These are phyloP conservation scores for Gonapodya sp. DNA, from an alignment of 192 early-diverging fungal genomes.

Conservation along the genomic window DNA sequence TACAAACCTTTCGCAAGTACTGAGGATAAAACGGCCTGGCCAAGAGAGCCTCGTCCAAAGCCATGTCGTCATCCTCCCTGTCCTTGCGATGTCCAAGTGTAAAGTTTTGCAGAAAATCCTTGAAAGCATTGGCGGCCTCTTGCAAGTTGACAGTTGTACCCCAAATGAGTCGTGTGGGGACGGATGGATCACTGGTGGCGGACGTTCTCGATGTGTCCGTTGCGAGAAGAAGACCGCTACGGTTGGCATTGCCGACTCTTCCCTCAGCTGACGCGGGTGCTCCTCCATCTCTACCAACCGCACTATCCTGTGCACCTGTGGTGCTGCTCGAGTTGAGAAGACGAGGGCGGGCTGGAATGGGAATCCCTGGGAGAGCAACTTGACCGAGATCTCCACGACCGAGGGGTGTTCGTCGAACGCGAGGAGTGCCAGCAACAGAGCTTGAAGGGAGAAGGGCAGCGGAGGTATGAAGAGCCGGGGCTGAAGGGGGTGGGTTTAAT, in stretches of 20 bases:
- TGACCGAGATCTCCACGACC: not conserved
- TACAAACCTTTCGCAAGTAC: not conserved
- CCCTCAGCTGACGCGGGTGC: too few species aligned
- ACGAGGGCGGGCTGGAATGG: not conserved
- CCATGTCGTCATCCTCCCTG: conserved; percentile 12
- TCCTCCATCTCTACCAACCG: not conserved
- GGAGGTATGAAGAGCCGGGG: not conserved
- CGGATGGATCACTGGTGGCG: not conserved
- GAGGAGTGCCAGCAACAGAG: not conserved
- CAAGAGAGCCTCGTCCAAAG: conserved; percentile 2
- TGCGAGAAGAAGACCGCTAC: not conserved
- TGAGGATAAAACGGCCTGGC: not conserved
- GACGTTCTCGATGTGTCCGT: not conserved
- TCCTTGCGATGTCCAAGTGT: conserved; percentile 25
- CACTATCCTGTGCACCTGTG: not conserved
- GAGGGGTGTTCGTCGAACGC: not conserved
- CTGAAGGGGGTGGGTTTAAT: too few species aligned
- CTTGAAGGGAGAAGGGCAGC: not conserved
- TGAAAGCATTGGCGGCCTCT: conserved; percentile 67
- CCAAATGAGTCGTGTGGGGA: conserved; percentile 57
- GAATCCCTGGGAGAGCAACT: too few species aligned
- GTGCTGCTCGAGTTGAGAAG: not conserved
- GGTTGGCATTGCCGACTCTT: too few species aligned
- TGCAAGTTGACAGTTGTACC: conserved; percentile 87
- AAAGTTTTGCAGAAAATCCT: conserved; percentile 72